Conservation (phyloP, 176 grass and related monocot species). For the Chloris gayana region DNA sequence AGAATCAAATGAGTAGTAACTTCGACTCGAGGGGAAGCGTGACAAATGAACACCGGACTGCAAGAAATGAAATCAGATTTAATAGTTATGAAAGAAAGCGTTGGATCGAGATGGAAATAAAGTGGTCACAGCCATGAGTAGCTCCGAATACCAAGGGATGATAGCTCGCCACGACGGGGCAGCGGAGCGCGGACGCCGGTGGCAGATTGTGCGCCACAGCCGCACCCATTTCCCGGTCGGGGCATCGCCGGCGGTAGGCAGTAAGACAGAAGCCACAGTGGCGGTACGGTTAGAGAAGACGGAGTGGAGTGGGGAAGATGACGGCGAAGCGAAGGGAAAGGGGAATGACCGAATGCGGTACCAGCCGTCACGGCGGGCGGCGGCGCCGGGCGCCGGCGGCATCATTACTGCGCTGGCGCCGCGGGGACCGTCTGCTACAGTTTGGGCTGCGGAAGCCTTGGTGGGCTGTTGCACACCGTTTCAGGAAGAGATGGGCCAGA, state of each 20-base stretch:
- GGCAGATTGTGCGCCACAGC: neutral
- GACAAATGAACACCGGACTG: neutral
- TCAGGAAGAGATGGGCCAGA: no score
- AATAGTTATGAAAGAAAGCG: neutral
- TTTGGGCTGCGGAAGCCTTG: no score
- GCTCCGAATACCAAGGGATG: neutral
- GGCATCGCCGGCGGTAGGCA: neutral
- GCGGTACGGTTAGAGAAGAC: neutral
- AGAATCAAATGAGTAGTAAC: neutral
- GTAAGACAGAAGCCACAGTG: neutral
- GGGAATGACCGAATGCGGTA: neutral
- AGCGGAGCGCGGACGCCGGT: neutral
- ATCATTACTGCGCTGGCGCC: no score
- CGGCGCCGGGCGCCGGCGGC: neutral
- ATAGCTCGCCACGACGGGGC: neutral
- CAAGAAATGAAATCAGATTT: neutral
- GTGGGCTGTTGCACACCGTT: no score
- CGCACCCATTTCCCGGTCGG: neutral
- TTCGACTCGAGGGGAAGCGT: neutral
- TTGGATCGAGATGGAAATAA: neutral
- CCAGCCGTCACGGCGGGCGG: neutral
- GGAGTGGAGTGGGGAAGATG: neutral
- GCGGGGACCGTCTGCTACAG: no score
- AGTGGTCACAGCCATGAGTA: neutral
- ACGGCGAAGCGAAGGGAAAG: neutral